phyloP scores from a whole-genome alignment of 1,284 basidiomycete species.

The Anthracocystis setariae region DNA sequence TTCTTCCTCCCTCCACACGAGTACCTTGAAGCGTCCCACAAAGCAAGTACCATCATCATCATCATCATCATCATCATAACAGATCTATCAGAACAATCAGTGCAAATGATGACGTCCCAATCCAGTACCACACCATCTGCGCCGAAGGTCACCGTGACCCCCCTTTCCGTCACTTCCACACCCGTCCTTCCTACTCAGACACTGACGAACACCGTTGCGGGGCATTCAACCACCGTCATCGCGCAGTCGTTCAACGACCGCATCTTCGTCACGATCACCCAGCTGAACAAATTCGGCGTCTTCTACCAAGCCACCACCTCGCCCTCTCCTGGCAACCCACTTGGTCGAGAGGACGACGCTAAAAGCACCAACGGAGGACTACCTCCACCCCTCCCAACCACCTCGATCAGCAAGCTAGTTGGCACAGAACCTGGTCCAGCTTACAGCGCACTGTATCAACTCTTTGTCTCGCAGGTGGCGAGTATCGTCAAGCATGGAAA shows the following conservation, averaged over 20 bases:
- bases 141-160: constrained; percentile 4
- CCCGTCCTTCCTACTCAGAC: constrained; percentile 22
- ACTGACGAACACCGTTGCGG: constrained; percentile 8
- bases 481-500: constrained; percentile 78
- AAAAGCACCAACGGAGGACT: not conserved
- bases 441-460: constrained; percentile 77
- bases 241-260: constrained; percentile 48
- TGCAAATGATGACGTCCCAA: constrained; percentile 4
- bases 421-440: constrained; percentile 75
- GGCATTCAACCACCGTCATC: constrained; percentile 37
- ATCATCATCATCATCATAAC: too few relatives aligned
- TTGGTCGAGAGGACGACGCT: not conserved
- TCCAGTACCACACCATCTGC: not conserved
- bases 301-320: constrained; percentile 41
- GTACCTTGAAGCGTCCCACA: too few relatives aligned
- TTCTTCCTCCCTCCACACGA: not conserved
- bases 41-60: too few relatives aligned
- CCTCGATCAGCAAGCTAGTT: constrained; percentile 79
- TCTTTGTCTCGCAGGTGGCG: constrained; percentile 86
- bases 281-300: constrained; percentile 49
- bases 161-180: not conserved
- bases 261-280: constrained; percentile 51
- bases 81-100: too few relatives aligned
- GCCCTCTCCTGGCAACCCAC: not conserved
- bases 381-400: constrained; percentile 76